phyloP scores from a whole-genome alignment of 1,284 basidiomycete species.

The Apiotrichum porosum region DNA sequence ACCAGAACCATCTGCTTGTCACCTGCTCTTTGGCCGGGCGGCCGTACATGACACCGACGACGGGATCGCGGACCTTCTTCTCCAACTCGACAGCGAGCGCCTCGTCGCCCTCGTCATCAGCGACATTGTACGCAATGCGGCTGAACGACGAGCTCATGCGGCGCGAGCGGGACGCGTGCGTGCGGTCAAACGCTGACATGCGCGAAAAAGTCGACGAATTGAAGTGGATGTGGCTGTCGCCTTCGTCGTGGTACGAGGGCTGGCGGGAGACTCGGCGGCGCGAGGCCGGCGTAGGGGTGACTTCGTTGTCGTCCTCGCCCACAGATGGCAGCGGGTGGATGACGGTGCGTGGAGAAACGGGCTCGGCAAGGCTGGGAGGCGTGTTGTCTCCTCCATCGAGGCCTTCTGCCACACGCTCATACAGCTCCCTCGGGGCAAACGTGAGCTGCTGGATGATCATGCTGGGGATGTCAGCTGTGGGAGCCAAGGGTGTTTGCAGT shows the following conservation, averaged over 20 bases:
- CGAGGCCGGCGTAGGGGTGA: neutral
- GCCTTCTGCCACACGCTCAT: slow-evolving; percentile 14
- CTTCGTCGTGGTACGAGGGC: neutral
- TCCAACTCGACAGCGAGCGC: slow-evolving; percentile 16
- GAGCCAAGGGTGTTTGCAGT: too few relatives aligned
- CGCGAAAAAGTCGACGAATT: slow-evolving; percentile 1
- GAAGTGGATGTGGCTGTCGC: too few relatives aligned
- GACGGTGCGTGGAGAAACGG: too few relatives aligned
- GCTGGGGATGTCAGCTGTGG: slow-evolving; percentile 14
- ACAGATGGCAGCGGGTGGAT: neutral
- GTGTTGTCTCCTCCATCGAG: neutral
- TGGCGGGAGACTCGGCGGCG: neutral
- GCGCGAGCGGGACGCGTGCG: slow-evolving; percentile 6
- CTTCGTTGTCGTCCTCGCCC: slow-evolving; percentile 9
- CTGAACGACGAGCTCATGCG: slow-evolving; percentile 21
- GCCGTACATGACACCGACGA: slow-evolving; percentile 44
- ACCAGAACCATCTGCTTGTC: slow-evolving; percentile 43
- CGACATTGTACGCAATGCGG: slow-evolving; percentile 21
- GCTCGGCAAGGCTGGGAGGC: neutral
- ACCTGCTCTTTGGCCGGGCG: slow-evolving; percentile 35
- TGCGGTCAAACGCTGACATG: slow-evolving; percentile 2
- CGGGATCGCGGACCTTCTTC: slow-evolving; percentile 25
- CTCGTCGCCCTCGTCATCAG: slow-evolving; percentile 23
- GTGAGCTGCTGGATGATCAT: slow-evolving; percentile 40
- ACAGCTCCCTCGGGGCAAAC: slow-evolving; percentile 29